These are phyloP conservation scores for Mariannaea sp. DNA, from an alignment of 2,329 filamentous ascomycete species.

Conservation along the genomic window DNA sequence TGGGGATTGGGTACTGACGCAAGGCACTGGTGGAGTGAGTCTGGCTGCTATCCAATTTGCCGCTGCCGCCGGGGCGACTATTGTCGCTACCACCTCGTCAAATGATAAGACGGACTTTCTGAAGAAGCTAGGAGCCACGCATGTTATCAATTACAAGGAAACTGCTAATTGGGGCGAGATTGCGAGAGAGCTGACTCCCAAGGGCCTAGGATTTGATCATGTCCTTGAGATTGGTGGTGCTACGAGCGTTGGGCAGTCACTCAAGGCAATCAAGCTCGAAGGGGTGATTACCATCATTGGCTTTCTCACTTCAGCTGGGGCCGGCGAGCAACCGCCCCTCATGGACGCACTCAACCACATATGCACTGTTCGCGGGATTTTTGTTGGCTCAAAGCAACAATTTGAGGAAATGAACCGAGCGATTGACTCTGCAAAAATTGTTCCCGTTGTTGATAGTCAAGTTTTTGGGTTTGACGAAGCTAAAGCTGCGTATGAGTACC, in stretches of 20 bases:
- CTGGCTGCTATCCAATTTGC: constrained; percentile 35
- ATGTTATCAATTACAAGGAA: constrained; percentile 62
- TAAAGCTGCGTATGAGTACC: constrained; percentile 4
- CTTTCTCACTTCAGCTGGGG: not conserved
- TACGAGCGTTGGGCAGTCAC: constrained; percentile 51
- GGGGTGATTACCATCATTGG: constrained; percentile 42
- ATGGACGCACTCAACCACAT: constrained; percentile 1
- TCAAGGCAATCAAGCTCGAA: constrained; percentile 43
- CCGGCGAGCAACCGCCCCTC: not conserved
- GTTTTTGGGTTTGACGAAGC: constrained; percentile 2
- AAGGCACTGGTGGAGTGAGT: constrained; percentile 13
- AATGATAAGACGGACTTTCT: constrained; percentile 54
- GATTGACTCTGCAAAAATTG: constrained; percentile 7
- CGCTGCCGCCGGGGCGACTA: constrained; percentile 55
- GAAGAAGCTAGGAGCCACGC: constrained; percentile 57
- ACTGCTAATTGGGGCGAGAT: constrained; percentile 58
- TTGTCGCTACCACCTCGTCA: constrained; percentile 62
- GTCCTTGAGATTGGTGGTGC: constrained; percentile 62
- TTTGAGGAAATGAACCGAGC: constrained; percentile 10
- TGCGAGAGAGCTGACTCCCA: constrained; percentile 54
- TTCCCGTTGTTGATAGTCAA: constrained; percentile 2
- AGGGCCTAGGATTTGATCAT: constrained; percentile 53
- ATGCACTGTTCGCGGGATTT: constrained; percentile 7
- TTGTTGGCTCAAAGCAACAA: constrained; percentile 7
- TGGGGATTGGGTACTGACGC: constrained; percentile 46